A percentile compares a stretch with the other conserved stretches of the same genome.
phyloP scores from a whole-genome alignment of 768 basidiomycete genomes.

The Suillus paluster region DNA sequence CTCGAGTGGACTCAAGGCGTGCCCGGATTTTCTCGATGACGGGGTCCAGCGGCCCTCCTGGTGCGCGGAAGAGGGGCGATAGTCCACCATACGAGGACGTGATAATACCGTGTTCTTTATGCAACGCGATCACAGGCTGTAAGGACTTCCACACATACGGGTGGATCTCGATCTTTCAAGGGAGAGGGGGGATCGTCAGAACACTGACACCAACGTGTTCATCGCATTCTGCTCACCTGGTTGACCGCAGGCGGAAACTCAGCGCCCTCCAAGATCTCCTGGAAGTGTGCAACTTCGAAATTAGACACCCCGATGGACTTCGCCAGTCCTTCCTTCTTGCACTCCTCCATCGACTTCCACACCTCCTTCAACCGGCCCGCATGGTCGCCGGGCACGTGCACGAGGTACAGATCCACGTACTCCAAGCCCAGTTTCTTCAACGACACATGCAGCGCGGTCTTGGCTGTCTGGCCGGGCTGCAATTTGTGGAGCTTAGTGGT shows the following conservation, averaged over 20 bases:
- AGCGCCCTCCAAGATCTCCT: slow-evolving; percentile 43
- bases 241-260: slow-evolving; percentile 49
- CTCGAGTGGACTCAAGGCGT: slow-evolving; percentile 19
- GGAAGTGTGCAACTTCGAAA: slow-evolving; percentile 42
- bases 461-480: slow-evolving; percentile 38
- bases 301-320: slow-evolving; percentile 50
- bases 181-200: not conserved
- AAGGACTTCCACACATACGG: slow-evolving; percentile 40
- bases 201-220: not conserved
- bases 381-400: slow-evolving; percentile 41
- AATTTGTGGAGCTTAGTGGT: slow-evolving; percentile 44
- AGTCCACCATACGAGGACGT: slow-evolving; percentile 38
- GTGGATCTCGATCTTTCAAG: slow-evolving; percentile 42
- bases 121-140: slow-evolving; percentile 23
- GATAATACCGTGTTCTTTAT: slow-evolving; percentile 28
- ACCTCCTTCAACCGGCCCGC: slow-evolving; percentile 34
- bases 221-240: slow-evolving; percentile 36
- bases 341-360: slow-evolving; percentile 49
- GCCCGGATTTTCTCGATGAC: slow-evolving; percentile 31
- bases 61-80: slow-evolving; percentile 30
- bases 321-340: slow-evolving; percentile 45
- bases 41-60: slow-evolving; percentile 37
- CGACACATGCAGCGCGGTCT: slow-evolving; percentile 41
- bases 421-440: slow-evolving; percentile 45
- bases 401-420: slow-evolving; percentile 48